phyloP scores from a whole-genome alignment of 441 rosid genomes.

The Corymbia calophylla region DNA sequence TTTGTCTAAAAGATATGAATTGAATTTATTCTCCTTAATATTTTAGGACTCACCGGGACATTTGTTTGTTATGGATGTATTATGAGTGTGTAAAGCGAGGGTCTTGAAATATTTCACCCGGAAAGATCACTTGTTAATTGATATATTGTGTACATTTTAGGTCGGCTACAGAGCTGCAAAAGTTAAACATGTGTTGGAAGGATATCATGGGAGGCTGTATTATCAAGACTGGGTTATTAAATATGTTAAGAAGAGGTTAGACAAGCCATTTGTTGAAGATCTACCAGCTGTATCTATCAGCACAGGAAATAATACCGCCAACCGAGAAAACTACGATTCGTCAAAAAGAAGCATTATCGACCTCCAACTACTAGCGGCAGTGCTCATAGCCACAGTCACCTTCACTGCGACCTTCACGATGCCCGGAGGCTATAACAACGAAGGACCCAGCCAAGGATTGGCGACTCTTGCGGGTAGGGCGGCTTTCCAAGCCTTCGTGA shows the following conservation, averaged over 20 bases:
- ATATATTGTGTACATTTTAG: not conserved
- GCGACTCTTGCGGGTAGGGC: not conserved
- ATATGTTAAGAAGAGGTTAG: not conserved
- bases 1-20: not conserved
- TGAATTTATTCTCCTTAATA: not conserved
- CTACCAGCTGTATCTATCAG: not conserved
- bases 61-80: not conserved
- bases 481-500: not conserved
- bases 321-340: not conserved
- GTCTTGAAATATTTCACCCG: not conserved
- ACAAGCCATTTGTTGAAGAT: not conserved
- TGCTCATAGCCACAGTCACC: not conserved
- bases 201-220: accelerated
- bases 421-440: not conserved
- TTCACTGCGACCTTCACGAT: not conserved
- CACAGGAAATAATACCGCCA: not conserved
- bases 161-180: not conserved
- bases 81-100: not conserved
- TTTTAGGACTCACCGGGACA: not conserved
- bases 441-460: not conserved
- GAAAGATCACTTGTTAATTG: not conserved
- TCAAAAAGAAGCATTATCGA: not conserved
- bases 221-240: accelerated
- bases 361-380: not conserved
- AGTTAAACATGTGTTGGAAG: accelerated